Evolutionary conservation across 352 stramenopile species (phyloP), one percentile per base, ranked within the genome.

Genomic region (Globisporangium lucens): DNA sequence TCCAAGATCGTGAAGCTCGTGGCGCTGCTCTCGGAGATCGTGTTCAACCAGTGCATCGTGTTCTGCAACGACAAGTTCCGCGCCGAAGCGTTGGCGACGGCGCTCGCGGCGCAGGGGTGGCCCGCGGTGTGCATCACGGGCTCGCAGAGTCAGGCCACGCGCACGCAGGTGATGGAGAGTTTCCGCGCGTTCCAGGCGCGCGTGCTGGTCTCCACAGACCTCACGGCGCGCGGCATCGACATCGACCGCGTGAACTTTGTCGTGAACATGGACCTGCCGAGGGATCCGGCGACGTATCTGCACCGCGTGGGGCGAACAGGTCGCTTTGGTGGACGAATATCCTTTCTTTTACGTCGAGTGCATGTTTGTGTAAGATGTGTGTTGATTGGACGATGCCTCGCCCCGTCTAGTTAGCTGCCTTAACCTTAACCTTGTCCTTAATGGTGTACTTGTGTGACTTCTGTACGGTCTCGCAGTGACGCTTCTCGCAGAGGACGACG

Each of bases 31-130:
- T 80, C 86, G 4, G 79, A 90, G 60, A 75, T 93, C 51, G 66
- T 78, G 43, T 94, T 94, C 65, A 77, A 80, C 43, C 83, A 94
- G 67, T 92, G 86, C 66, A 92, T 94, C 62, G 84, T 92, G 38
- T 94, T 94, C 63, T 93, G 82, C 73, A 94, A 94, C 72, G 86
- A 92, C 73, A 94, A 92, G 73, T 83, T 90, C 61, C 77, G 83
- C 8, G 82, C 86, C 0, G 84, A 93, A 67, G 84, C 82, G 10
- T 53, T 93, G 15, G 80, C 84, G 3, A 76, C 70, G 0, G 84
- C 82, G 15, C 74, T 94, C 27, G 65, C 62, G 17, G 69, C 65
- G 7, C 76, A 90, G 29, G 76, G 76, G 27, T 94, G 81, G 80
- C 82, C 84, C 4, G 76, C 83, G 8, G 76, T 73, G 27, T 85